Conservation (phyloP, 139 green algal genomes). For the Picochlorum costavermella region DNA sequence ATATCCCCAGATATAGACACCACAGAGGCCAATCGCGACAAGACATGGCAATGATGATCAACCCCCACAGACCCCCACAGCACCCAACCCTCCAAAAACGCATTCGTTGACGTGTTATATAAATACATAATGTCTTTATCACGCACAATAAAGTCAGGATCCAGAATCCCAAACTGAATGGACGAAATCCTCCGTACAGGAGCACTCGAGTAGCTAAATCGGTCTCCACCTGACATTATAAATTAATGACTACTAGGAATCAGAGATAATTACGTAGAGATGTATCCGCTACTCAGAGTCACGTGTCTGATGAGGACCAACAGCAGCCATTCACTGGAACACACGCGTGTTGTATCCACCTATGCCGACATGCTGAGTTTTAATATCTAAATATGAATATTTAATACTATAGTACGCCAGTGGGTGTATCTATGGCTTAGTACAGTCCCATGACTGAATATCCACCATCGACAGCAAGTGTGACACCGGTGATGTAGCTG, state of each 20-base stretch:
- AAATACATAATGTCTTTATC: neutral
- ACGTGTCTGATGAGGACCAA: no score
- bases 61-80: neutral
- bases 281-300: no score
- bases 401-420: no score
- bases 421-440: neutral
- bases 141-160: conserved; percentile 94
- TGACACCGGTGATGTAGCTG: conserved; percentile 70
- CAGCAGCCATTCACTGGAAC: no score
- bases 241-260: no score
- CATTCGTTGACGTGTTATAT: neutral
- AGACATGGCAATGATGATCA: neutral
- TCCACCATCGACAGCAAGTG: conserved; percentile 72
- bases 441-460: conserved; percentile 34
- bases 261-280: no score
- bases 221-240: conserved; percentile 9
- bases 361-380: no score
- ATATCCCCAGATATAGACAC: neutral
- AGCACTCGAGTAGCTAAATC: conserved; percentile 23
- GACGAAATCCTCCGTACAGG: conserved; percentile 58
- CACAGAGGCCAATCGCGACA: neutral
- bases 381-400: no score
- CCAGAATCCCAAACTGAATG: conserved; percentile 91
- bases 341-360: no score
- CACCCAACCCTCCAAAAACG: neutral